Base-by-base conservation (phyloP, 1,284 basidiomycete genomes). In the Cryptococcus wingfieldii region DNA sequence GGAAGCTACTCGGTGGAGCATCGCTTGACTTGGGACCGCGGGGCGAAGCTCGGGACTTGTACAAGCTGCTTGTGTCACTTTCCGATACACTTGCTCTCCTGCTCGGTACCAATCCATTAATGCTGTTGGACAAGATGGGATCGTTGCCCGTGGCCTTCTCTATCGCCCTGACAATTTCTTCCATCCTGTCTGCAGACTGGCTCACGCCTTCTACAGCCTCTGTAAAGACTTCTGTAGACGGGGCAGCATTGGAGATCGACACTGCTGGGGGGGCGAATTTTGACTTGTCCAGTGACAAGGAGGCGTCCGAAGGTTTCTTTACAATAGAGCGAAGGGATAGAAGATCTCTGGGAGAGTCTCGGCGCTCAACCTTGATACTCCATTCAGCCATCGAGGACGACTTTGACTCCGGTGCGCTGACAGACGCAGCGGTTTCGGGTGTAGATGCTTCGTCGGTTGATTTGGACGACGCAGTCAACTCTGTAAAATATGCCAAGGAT, bases 321-420 rank as follows among this genome's bases (percentile, higher is more conserved):
- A 60, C 41, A 23, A 71, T 44, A 1, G 65, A 59, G 5, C 71
- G 65, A 5, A 73, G 56, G 34, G 58, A 62, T 9, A 70, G 60
- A 27, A 72, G 41, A 39, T 74, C 71, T 16, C 67, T 58, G 1
- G 70, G 68, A 1, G 60, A 65, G 27, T 72, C 71, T 9, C 58
- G 56, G 1, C 70, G 62, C 27, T 61, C 59, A 25, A 69, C 58
- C 25, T 69, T 64, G 19, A 64, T 55, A 0, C 43, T 55, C 68
- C 68, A 73, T 2, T 38, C 47, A 8, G 59, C 51, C 13, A 37
- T 25, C 5, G 44, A 16, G 28, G 47, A 44, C 12, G 27, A n/a
- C 23, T 34, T n/a, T 31, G 9, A 10, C 13, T 50, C 37, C 23
- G 34, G 6, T 25, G 18, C 8, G n/a, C 18, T 31, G 49, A n/a